These are phyloP conservation scores for Aspergillus unguis DNA, from an alignment of 2,329 filamentous ascomycete species.

Conservation along the genomic window DNA sequence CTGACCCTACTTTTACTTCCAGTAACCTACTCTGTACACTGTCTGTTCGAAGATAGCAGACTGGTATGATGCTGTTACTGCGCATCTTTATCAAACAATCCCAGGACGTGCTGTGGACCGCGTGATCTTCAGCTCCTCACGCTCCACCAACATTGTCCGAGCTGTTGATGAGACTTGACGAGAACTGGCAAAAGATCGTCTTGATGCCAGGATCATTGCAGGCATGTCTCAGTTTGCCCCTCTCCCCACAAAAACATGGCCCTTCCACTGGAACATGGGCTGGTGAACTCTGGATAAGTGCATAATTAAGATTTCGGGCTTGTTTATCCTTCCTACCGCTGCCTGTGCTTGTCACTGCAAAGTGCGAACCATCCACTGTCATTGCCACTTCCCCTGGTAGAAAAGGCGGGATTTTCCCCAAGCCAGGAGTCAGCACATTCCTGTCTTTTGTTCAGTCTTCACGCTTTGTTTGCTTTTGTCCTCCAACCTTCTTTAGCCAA, in stretches of 20 bases:
- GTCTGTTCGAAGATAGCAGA: no score
- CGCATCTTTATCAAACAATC: slow-evolving; percentile 4
- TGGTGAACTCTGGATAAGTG: slow-evolving; percentile 1
- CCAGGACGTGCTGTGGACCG: not conserved
- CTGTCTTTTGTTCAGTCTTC: slow-evolving; percentile 2
- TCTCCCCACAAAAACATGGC: slow-evolving; percentile 1
- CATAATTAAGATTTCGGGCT: slow-evolving; percentile 5
- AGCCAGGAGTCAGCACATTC: not conserved
- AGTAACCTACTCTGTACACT: no score
- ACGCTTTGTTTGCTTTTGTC: slow-evolving; percentile 2
- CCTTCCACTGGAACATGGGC: not conserved
- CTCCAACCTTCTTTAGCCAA: slow-evolving; percentile 7
- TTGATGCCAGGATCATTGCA: slow-evolving; percentile 2
- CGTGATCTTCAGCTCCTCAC: slow-evolving; percentile 4
- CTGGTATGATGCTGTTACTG: not conserved
- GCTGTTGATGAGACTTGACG: not conserved
- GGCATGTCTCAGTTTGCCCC: slow-evolving; percentile 8
- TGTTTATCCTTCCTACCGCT: not conserved
- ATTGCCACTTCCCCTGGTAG: slow-evolving; percentile 8
- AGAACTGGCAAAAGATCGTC: slow-evolving; percentile 5
- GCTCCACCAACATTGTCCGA: not conserved
- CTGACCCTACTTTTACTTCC: no score
- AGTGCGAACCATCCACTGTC: not conserved
- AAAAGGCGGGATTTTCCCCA: not conserved
- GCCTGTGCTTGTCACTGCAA: not conserved